Conservation (phyloP, 768 basidiomycete species). For the Lactarius evosmus region DNA sequence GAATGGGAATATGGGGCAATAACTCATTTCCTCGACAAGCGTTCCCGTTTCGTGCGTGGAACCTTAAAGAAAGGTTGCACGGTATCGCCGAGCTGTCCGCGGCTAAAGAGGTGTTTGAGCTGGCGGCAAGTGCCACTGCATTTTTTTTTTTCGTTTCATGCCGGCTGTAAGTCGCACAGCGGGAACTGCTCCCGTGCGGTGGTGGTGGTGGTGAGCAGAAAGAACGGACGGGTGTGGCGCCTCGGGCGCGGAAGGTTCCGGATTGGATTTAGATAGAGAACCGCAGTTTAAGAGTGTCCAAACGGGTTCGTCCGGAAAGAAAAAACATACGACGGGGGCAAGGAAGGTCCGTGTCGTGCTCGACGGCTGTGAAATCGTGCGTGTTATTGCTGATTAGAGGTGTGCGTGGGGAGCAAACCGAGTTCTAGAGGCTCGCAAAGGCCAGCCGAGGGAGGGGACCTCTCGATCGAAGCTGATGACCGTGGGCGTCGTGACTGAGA, state of each 20-base stretch:
- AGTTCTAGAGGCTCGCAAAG: constrained; percentile 1
- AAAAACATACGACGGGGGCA: constrained; percentile 12
- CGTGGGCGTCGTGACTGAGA: constrained; percentile 1
- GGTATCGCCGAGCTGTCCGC: constrained; percentile 11
- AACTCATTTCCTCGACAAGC: background rate
- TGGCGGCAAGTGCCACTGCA: background rate
- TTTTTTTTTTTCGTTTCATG: background rate
- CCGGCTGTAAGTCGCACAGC: constrained; percentile 27
- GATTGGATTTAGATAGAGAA: background rate
- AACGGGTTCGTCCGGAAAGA: background rate
- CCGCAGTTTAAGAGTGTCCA: background rate
- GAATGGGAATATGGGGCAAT: background rate
- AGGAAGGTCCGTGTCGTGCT: background rate
- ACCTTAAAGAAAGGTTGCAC: background rate
- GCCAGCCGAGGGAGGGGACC: constrained; percentile 10
- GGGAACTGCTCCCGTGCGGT: constrained; percentile 11
- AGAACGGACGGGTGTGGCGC: constrained; percentile 9
- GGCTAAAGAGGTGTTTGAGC: constrained; percentile 12
- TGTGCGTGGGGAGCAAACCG: background rate
- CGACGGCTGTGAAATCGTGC: background rate
- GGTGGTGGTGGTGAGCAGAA: background rate
- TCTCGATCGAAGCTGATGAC: constrained; percentile 11
- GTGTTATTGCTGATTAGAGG: background rate
- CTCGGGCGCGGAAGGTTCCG: constrained; percentile 4
- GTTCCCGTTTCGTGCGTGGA: background rate